A percentile compares a stretch with the other conserved stretches of the same genome.
Evolutionary conservation across 352 stramenopile genomes (phyloP).

Genomic region (Globisporangium paroecandrum): DNA sequence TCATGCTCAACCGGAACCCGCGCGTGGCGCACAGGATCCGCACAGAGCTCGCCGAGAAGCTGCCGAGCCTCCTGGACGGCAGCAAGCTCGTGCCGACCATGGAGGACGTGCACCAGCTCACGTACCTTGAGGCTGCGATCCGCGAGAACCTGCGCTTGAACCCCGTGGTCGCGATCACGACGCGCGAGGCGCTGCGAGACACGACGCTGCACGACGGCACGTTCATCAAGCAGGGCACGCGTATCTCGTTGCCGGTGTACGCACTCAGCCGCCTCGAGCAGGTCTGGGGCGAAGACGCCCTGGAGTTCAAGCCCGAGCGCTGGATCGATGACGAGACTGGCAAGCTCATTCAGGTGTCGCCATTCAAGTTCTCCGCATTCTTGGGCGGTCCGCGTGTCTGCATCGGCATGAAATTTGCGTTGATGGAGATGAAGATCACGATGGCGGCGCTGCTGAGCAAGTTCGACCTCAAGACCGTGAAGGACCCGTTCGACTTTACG

Average conservation of each 20-base stretch:
- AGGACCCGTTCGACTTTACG: conserved; percentile 40
- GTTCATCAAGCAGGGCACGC: conserved; percentile 5
- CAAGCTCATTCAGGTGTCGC: neutral
- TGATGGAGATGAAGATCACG: conserved; percentile 50
- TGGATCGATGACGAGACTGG: conserved; percentile 39
- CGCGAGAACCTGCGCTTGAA: conserved; percentile 50
- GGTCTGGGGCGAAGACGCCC: conserved; percentile 63
- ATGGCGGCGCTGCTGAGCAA: conserved; percentile 46
- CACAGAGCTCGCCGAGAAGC: neutral
- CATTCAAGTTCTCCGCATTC: neutral
- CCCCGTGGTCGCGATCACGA: conserved; percentile 36
- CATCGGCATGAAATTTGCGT: neutral
- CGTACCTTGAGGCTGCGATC: conserved; percentile 43
- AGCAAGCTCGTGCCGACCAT: neutral
- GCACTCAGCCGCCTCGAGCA: neutral
- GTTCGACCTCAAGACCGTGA: conserved; percentile 42
- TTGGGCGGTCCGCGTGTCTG: neutral
- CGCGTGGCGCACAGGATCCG: neutral
- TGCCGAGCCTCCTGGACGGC: neutral
- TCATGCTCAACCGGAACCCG: conserved; percentile 51
- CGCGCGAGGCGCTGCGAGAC: conserved; percentile 28
- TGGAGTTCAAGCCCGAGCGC: conserved; percentile 41
- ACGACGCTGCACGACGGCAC: conserved; percentile 47
- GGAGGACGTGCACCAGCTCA: conserved; percentile 24
- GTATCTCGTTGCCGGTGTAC: neutral